Base-by-base conservation (phyloP, 1,139 yeast species). In the Candida tetrigidarum region DNA sequence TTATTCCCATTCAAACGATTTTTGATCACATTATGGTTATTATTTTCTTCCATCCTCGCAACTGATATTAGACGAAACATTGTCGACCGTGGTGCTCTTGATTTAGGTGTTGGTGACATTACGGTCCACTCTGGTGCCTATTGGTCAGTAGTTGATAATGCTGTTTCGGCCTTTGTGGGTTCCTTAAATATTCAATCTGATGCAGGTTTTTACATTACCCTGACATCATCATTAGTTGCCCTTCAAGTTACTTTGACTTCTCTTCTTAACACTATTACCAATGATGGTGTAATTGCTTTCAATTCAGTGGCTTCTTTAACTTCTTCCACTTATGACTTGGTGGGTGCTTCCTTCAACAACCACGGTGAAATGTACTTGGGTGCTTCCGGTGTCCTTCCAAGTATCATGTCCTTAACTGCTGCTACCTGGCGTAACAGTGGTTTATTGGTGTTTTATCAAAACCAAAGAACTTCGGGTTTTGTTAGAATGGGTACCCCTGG, bases 81-180 rank as follows among this genome's bases (percentile, higher is more conserved):
- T 14, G 25, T 59, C n/a, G 43, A 41, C 9, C 46, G 50, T 18
- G 67, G 65, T 26, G 47, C 62, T 12, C 39, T 60, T 32, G 47
- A 51, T 30, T 23, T 48, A 4, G 16, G 25, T 34, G 53, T 62
- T 39, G 68, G 66, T 16, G 64, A 58, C 46, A n/a, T n/a, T n/a
- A n/a, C n/a, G n/a, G n/a, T n/a, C n/a, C n/a, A n/a, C n/a, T n/a
- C n/a, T n/a, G n/a, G n/a, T n/a, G n/a, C n/a, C 53, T 64, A n/a
- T 51, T 68, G 66, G 64, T 66, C 74, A 19, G 61, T 68, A 26
- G 52, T 67, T 41, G 55, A 67, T 50, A 66, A 66, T 46, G 63
- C 63, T 20, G 43, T 55, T 40, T 50, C 62, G 12, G 46, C 58
- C 55, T n/a, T n/a, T n/a, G n/a, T n/a, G 23, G 69, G 71, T n/a